These are phyloP conservation scores for Penicillium sp. DNA, from an alignment of 2,329 filamentous ascomycete species.

Conservation along the genomic window DNA sequence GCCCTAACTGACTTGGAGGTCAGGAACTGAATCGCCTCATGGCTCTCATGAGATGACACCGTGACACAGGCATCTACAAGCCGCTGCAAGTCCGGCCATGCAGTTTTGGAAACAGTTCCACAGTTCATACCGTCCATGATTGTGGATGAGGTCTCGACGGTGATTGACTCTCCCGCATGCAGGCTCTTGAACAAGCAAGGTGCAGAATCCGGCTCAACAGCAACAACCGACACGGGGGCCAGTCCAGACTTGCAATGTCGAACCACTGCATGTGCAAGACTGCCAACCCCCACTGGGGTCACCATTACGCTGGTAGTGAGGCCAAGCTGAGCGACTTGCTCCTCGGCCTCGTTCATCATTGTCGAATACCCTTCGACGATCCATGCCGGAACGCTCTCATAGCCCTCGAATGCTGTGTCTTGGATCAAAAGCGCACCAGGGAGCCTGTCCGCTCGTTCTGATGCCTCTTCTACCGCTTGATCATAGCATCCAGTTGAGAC, in stretches of 20 bases:
- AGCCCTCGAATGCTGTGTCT: conserved; percentile 69
- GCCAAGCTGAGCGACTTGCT: conserved; percentile 54
- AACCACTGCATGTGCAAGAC: conserved; percentile 69
- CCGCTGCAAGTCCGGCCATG: conserved; percentile 62
- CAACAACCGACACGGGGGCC: conserved; percentile 52
- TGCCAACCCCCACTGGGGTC: conserved; percentile 71
- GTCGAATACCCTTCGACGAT: conserved; percentile 78
- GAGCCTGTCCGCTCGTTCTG: conserved; percentile 38
- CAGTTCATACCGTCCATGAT: conserved; percentile 78
- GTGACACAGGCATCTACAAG: conserved; percentile 64
- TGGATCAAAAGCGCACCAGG: conserved; percentile 61
- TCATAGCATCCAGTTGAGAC: conserved; percentile 66
- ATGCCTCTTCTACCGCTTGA: conserved; percentile 56
- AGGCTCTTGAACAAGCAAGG: conserved; percentile 56
- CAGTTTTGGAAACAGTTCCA: conserved; percentile 65
- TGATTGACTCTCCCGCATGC: conserved; percentile 48
- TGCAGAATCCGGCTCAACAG: conserved; percentile 70
- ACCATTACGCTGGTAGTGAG: conserved; percentile 56
- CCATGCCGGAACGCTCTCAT: conserved; percentile 69
- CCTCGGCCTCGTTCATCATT: conserved; percentile 68
- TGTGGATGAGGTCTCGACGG: conserved; percentile 60
- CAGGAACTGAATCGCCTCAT: conserved; percentile 60
- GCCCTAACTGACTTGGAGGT: conserved; percentile 49
- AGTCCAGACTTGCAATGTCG: conserved; percentile 61
- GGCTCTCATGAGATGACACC: conserved; percentile 64